A percentile compares a stretch with the other conserved stretches of the same genome.
Conservation (phyloP, 306 rosid genomes). For the Ceratonia siliqua region DNA sequence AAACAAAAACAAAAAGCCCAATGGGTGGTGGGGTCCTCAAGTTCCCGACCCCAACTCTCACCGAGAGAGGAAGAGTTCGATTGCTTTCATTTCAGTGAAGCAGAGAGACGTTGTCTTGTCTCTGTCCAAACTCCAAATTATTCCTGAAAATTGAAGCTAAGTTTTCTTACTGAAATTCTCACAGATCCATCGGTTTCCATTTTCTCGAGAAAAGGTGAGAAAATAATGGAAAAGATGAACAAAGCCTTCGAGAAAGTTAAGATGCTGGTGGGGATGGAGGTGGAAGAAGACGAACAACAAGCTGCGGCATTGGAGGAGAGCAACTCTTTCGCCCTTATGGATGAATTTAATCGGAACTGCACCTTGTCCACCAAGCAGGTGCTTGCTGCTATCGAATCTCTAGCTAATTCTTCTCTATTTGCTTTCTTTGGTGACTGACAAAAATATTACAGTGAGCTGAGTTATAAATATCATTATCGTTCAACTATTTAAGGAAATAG, state of each 20-base stretch:
- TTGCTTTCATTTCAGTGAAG: slow-evolving; percentile 27
- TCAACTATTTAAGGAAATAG: background rate
- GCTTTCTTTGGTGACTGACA: background rate
- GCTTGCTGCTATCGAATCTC: background rate
- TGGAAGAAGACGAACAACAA: slow-evolving; percentile 59
- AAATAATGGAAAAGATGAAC: slow-evolving; percentile 74
- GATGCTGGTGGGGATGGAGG: slow-evolving; percentile 85
- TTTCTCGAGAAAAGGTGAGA: slow-evolving; percentile 42
- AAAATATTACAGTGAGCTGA: background rate
- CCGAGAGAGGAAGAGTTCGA: background rate
- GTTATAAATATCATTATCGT: background rate
- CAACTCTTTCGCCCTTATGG: slow-evolving; percentile 60
- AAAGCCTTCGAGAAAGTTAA: slow-evolving; percentile 77
- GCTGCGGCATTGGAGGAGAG: slow-evolving; percentile 45
- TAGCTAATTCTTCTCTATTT: background rate
- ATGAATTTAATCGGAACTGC: slow-evolving; percentile 86
- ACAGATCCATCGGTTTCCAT: slow-evolving; percentile 38
- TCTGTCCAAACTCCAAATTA: slow-evolving; percentile 13
- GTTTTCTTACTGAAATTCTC: background rate
- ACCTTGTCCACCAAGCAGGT: slow-evolving; percentile 88
- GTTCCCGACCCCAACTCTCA: background rate
- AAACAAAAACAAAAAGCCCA: too few relatives aligned
- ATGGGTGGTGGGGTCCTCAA: too few relatives aligned
- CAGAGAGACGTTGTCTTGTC: slow-evolving; percentile 26
- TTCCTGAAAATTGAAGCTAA: slow-evolving; percentile 38